These are phyloP conservation scores for Microbotryum lychnidis-dioicae DNA, from an alignment of 1,284 basidiomycete genomes.

Conservation along the genomic window DNA sequence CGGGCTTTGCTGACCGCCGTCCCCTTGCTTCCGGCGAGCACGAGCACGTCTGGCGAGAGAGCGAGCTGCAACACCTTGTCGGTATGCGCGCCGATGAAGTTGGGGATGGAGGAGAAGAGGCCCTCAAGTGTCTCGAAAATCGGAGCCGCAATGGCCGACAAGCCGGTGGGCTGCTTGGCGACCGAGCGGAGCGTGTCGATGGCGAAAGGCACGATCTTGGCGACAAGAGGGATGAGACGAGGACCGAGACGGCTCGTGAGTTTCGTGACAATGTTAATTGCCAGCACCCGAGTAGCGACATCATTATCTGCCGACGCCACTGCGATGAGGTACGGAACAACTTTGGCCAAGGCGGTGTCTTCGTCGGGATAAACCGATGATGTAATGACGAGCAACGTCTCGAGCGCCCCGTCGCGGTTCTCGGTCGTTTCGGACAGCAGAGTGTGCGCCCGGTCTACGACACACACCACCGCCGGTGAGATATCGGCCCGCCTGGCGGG, in stretches of 20 bases:
- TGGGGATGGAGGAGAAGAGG: constrained; percentile 40
- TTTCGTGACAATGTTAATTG: constrained; percentile 52
- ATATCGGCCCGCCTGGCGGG: constrained; percentile 52
- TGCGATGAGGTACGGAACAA: constrained; percentile 53
- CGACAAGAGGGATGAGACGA: constrained; percentile 72
- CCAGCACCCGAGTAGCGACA: constrained; percentile 35
- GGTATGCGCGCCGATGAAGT: constrained; percentile 43
- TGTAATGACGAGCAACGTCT: constrained; percentile 54
- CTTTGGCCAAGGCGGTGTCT: constrained; percentile 53
- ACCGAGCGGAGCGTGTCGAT: constrained; percentile 48
- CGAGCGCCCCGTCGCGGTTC: constrained; percentile 34
- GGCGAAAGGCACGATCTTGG: constrained; percentile 57
- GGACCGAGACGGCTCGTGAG: constrained; percentile 70
- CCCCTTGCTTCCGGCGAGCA: constrained; percentile 29
- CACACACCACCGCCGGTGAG: constrained; percentile 48
- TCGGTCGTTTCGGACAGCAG: constrained; percentile 47
- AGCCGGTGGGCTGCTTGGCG: constrained; percentile 36
- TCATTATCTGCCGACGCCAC: constrained; percentile 44
- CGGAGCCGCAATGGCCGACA: constrained; percentile 11
- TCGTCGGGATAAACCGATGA: constrained; percentile 56
- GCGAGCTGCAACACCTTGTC: constrained; percentile 39
- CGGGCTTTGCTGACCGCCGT: constrained; percentile 9
- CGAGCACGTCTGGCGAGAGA: constrained; percentile 34
- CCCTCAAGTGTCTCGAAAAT: constrained; percentile 29
- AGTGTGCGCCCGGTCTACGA: constrained; percentile 49